Evolutionary conservation across 192 early-diverging fungal species (phyloP), one percentile per base, ranked within the genome.

Genomic region (Coemansia sp.): DNA sequence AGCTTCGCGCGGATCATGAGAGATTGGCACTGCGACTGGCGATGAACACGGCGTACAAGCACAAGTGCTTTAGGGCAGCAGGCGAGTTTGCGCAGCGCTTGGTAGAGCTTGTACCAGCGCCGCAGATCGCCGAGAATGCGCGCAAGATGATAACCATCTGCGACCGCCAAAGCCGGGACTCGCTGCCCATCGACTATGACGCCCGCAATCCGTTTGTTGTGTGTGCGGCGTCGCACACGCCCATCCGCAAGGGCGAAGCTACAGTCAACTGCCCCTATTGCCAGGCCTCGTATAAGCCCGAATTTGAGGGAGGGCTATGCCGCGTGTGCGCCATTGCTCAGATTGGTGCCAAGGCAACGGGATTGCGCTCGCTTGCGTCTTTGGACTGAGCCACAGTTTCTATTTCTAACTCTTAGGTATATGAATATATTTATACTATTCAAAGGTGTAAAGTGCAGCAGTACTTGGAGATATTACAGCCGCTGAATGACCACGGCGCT

Each of bases 151-250:
- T 91, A 63, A 81, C 88, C 7, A 85, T 88, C 27, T 90, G 89
- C 66, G 92, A 95, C 72, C 89, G 88, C 35, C 92, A 88, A 62
- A 90, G 91, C 57, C 85, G 87, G 21, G 93, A 98, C 79, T 89
- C 89, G 70, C 86, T 95, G 31, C 66, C 85, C 21, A 74, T 99
- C 19, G 89, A 95, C 46, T 99, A 98, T 75, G 94, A 96, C 73
- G 93, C 94, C 74, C 95, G 92, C 86, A 98, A 96, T 74, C 94
- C 96, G 61, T 97, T 98, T 74, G 89, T 90, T 3, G 80, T 95
- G 3, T 98, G 96, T 72, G 93, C 85, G 13, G 85, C 87, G 37
- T 91, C 94, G 31, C 93, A 88, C 68, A 87, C 91, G 36, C 95
- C 98, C 6, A 98, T 99, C 66, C 93, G 96, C 85, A 86, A 87